Evolutionary conservation across 306 rosid species (phyloP), one percentile per base, ranked within the genome.

Genomic region (Malus orientalis): DNA sequence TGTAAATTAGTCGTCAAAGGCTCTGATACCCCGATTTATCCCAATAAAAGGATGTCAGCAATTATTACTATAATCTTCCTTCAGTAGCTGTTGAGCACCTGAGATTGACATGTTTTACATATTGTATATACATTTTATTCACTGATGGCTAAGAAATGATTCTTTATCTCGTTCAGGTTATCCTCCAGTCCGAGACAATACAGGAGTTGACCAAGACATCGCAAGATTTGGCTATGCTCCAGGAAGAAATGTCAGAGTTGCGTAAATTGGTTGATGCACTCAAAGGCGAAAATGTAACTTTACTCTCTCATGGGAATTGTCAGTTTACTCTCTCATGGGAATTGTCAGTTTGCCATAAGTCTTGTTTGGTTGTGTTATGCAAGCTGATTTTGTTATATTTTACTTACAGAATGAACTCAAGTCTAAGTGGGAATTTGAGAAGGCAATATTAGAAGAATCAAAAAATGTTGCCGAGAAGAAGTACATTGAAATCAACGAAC

Each of bases 181-280:
- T 91, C 81, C 99, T 95, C 72, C 97, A 90, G 85, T 95, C 99
- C 0, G 97, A 95, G 85, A 92, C 99, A 49, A 92, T 95, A 73
- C 97, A 92, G 67, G 99, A 95, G 86, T 82, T 95, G 86, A 95
- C 88, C 13, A 90, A 88, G 91, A 92, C 97, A 19, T 95, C 99
- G 4, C 85, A 88, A 78, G 83, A 86, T n/a, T 84, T 95, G 78
- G 89, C 92, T 61, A 68, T 75, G 71, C 88, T 89, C 66, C 97
- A 89, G 78, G 88, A 81, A 80, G 97, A 95, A 81, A 89, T 89
- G 16, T 85, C 93, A 30, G 83, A 83, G 70, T 81, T 95, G 80
- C 90, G 82, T 47, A 95, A 87, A 86, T 66, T 79, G 74, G 86
- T 69, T 49, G 87, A 83, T 84, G 79, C 85, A 42, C 86, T 75